A percentile compares a stretch with the other conserved stretches of the same genome.
Evolutionary conservation across 108 stramenopile genomes (phyloP).

Genomic region (Nannochloropsis oceanica): DNA sequence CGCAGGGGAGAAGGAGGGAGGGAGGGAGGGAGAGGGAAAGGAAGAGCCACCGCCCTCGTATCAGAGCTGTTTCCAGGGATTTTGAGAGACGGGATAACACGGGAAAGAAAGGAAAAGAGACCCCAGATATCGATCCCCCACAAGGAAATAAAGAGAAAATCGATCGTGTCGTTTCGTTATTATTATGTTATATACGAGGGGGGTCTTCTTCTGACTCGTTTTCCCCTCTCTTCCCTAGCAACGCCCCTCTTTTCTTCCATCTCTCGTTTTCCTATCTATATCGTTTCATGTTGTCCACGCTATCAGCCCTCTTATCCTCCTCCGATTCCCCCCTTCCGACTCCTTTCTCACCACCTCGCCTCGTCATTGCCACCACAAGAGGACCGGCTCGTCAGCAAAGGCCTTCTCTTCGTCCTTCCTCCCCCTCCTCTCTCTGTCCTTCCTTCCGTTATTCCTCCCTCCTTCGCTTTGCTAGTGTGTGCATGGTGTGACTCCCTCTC

Average conservation of each 20-base stretch:
- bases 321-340: not conserved
- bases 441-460: not conserved
- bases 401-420: not conserved
- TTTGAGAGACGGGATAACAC: not conserved
- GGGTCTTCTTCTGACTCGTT: not conserved
- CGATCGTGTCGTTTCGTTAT: no score
- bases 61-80: not conserved
- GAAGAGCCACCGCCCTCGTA: not conserved
- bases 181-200: no score
- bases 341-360: not conserved
- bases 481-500: not conserved
- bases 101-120: not conserved
- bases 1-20: not conserved
- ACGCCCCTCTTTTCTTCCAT: not conserved
- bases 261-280: not conserved
- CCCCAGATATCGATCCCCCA: no score
- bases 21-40: not conserved
- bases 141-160: no score
- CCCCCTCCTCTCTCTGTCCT: not conserved
- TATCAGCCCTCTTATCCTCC: not conserved
- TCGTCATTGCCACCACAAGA: no score
- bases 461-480: not conserved
- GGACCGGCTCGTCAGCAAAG: no score
- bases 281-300: not conserved
- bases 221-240: not conserved